Percentiles rank a stretch among this genome's conserved stretches.
These are phyloP conservation scores for Nadsonia commutata DNA, from an alignment of 1,139 yeast species.

Conservation along the genomic window DNA sequence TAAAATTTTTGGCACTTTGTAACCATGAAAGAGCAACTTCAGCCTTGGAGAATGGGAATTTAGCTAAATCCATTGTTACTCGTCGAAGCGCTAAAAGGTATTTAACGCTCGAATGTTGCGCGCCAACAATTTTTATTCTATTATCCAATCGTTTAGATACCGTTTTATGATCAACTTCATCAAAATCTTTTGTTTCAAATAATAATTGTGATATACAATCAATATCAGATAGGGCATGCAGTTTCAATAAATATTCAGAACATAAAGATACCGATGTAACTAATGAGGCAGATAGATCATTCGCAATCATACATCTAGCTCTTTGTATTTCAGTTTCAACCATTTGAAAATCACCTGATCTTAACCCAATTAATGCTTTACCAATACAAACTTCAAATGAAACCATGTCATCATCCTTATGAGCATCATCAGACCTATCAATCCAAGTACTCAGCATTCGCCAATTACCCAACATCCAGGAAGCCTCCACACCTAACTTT, in stretches of 20 bases:
- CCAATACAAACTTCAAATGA: constrained; percentile 55
- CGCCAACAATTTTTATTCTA: constrained; percentile 21
- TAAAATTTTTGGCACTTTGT: constrained; percentile 47
- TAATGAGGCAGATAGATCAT: constrained; percentile 42
- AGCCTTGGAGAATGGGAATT: constrained; percentile 23
- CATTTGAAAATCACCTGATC: constrained; percentile 19
- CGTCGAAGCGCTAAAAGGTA: constrained; percentile 23
- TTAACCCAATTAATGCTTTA: constrained; percentile 36
- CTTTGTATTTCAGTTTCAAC: constrained; percentile 31
- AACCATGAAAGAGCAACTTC: constrained; percentile 42
- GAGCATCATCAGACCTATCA: constrained; percentile 26
- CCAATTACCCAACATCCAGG: constrained; percentile 50
- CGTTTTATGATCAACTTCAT: constrained; percentile 11
- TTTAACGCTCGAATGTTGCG: constrained; percentile 23
- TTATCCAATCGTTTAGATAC: constrained; percentile 19
- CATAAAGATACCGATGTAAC: constrained; percentile 51
- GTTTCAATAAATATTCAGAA: constrained; percentile 38
- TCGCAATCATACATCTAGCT: constrained; percentile 45
- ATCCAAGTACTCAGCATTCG: constrained; percentile 45
- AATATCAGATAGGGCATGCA: constrained; percentile 64
- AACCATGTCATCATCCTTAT: constrained; percentile 13
- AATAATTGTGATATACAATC: constrained; percentile 20
- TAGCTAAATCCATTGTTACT: constrained; percentile 35
- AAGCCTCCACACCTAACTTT: constrained; percentile 57
- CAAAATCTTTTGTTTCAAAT: constrained; percentile 12